Evolutionary conservation across 345 rosid genomes (phyloP).

Genomic region (Adansonia digitata): DNA sequence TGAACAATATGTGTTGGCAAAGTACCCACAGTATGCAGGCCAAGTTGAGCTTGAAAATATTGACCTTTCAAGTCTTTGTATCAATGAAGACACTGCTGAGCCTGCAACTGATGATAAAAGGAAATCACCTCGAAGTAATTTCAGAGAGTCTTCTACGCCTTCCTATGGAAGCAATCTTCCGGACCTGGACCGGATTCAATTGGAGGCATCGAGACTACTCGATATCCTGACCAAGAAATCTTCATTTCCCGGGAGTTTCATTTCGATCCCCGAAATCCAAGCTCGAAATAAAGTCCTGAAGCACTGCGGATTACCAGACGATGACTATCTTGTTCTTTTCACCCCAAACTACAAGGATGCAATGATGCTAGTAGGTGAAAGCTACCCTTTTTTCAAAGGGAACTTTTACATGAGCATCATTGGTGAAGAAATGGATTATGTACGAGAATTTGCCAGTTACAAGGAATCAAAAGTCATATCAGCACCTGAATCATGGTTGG

Average conservation of each 20-base stretch:
- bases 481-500: conserved; percentile 60
- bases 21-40: conserved; percentile 62
- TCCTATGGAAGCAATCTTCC: conserved; percentile 35
- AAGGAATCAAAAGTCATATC: conserved; percentile 50
- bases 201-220: conserved; percentile 45
- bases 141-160: conserved; percentile 29
- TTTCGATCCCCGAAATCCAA: conserved; percentile 64
- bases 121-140: conserved; percentile 26
- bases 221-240: conserved; percentile 50
- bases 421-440: conserved; percentile 35
- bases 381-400: conserved; percentile 64
- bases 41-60: conserved; percentile 30
- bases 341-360: conserved; percentile 43
- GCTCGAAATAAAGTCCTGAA: conserved; percentile 46
- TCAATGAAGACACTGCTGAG: conserved; percentile 37
- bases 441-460: conserved; percentile 34
- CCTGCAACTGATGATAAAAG: conserved; percentile 26
- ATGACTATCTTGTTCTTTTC: conserved; percentile 55
- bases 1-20: conserved; percentile 56
- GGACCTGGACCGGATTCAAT: conserved; percentile 40
- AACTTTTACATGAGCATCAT: conserved; percentile 51
- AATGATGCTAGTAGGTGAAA: conserved; percentile 52
- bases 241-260: conserved; percentile 48
- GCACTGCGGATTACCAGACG: conserved; percentile 48
- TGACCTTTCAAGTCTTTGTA: conserved; percentile 26